These are phyloP conservation scores for Murraya koenigii DNA, from an alignment of 345 rosid species.

Conservation along the genomic window DNA sequence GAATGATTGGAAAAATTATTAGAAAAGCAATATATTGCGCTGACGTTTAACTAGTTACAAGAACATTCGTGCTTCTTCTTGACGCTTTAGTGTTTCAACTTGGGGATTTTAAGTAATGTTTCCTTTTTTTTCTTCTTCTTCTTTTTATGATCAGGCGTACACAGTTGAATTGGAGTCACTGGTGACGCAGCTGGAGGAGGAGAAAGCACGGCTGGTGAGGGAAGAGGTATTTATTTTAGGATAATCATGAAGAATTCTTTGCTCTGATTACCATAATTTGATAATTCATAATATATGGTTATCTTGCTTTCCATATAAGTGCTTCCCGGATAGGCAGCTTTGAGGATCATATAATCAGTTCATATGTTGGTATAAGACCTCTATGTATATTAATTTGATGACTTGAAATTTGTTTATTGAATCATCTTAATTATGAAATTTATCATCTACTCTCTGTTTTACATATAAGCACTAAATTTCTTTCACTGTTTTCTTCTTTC, in stretches of 20 bases:
- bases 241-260: not conserved
- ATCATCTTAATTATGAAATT: not conserved
- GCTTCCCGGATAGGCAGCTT: not conserved
- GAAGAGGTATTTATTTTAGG: slow-evolving; percentile 45
- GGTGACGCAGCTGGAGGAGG: slow-evolving; percentile 60
- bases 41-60: not conserved
- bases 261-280: not conserved
- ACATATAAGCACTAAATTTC: not conserved
- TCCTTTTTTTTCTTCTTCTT: too few relatives aligned
- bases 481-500: not conserved
- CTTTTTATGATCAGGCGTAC: slow-evolving; percentile 43
- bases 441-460: not conserved
- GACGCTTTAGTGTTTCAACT: not conserved
- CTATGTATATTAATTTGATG: not conserved
- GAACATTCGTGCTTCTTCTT: not conserved
- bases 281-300: not conserved
- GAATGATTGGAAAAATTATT: not conserved
- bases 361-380: not conserved
- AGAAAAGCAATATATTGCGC: not conserved
- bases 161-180: slow-evolving; percentile 52
- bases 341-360: not conserved
- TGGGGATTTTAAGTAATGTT: not conserved
- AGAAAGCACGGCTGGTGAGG: slow-evolving; percentile 40
- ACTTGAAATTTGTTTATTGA: not conserved
- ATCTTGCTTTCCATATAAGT: not conserved